Percentiles rank a stretch among this genome's conserved stretches.
Evolutionary conservation across 495 filamentous ascomycete species (phyloP).

Genomic region (Patellaria atrata): DNA sequence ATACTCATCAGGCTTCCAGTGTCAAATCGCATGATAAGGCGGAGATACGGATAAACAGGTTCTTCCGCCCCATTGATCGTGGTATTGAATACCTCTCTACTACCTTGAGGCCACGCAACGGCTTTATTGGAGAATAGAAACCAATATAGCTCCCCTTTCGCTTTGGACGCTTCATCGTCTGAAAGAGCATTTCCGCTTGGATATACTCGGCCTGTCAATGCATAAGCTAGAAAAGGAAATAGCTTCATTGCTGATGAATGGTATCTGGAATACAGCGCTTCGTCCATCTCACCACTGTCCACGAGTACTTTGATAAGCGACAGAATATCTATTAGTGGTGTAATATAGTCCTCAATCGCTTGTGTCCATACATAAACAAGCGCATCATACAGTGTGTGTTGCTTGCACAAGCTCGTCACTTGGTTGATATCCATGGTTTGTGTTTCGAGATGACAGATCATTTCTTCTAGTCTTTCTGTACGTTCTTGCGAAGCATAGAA

Average conservation of each 20-base stretch:
- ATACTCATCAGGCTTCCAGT: constrained; percentile 86
- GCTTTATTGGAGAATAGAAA: constrained; percentile 79
- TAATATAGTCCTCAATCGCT: constrained; percentile 75
- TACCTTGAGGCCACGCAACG: constrained; percentile 47
- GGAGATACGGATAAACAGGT: constrained; percentile 67
- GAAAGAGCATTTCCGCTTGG: constrained; percentile 64
- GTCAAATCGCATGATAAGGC: constrained; percentile 74
- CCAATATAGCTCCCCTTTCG: constrained; percentile 79
- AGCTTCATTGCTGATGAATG: constrained; percentile 67
- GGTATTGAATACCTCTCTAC: constrained; percentile 38
- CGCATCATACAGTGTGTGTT: constrained; percentile 84
- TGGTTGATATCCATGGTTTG: constrained; percentile 88
- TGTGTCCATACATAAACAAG: constrained; percentile 96
- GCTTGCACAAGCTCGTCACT: constrained; percentile 76
- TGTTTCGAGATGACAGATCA: constrained; percentile 86
- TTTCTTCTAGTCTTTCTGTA: constrained; percentile 72
- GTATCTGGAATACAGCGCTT: constrained; percentile 30
- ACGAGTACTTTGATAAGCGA: constrained; percentile 48
- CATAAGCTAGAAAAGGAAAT: constrained; percentile 88
- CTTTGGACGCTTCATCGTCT: constrained; percentile 51
- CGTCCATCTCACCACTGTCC: constrained; percentile 34
- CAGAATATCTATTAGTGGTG: constrained; percentile 74
- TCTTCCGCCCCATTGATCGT: constrained; percentile 35
- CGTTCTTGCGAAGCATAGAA: constrained; percentile 61
- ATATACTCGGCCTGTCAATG: constrained; percentile 81